These are phyloP conservation scores for Termitomyces sp. DNA, from an alignment of 768 basidiomycete genomes.

Conservation along the genomic window DNA sequence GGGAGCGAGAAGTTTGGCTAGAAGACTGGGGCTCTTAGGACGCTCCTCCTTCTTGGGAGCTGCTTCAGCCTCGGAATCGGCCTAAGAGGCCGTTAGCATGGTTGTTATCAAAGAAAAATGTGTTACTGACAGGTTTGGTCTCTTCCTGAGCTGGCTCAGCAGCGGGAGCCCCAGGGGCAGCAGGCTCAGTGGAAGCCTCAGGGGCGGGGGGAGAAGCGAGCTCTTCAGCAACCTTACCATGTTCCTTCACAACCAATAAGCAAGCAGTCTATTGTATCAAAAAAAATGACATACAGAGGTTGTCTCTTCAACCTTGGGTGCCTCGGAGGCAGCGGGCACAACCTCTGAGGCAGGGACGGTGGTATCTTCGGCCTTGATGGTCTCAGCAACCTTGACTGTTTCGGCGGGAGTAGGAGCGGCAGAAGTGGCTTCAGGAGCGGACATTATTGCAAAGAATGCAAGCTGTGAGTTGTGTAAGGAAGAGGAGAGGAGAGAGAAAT, in stretches of 20 bases:
- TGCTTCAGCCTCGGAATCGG: conserved; percentile 33
- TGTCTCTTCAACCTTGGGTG: conserved; percentile 32
- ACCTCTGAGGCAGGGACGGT: conserved; percentile 25
- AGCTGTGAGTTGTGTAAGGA: conserved; percentile 31
- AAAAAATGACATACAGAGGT: conserved; percentile 15
- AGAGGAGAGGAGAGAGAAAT: conserved; percentile 9
- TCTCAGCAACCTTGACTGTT: conserved; percentile 39
- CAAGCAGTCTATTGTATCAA: not conserved
- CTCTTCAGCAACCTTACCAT: conserved; percentile 11
- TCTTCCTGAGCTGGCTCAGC: conserved; percentile 31
- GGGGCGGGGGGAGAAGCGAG: conserved; percentile 16
- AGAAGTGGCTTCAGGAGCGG: conserved; percentile 58
- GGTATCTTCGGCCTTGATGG: conserved; percentile 36
- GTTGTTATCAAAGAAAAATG: not conserved
- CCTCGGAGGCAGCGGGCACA: conserved; percentile 52
- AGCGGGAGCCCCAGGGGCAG: conserved; percentile 15
- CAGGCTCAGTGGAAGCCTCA: conserved; percentile 16
- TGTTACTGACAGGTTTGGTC: conserved; percentile 31
- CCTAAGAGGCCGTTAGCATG: conserved; percentile 19
- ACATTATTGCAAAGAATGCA: conserved; percentile 71
- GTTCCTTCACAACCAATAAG: not conserved
- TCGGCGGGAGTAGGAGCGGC: conserved; percentile 41
- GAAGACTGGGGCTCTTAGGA: conserved; percentile 74
- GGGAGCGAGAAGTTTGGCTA: conserved; percentile 73
- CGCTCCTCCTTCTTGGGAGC: conserved; percentile 68